A percentile compares a stretch with the other conserved stretches of the same genome.
These are phyloP conservation scores for Colletotrichum endophyticum DNA, from an alignment of 2,329 filamentous ascomycete species.

Conservation along the genomic window DNA sequence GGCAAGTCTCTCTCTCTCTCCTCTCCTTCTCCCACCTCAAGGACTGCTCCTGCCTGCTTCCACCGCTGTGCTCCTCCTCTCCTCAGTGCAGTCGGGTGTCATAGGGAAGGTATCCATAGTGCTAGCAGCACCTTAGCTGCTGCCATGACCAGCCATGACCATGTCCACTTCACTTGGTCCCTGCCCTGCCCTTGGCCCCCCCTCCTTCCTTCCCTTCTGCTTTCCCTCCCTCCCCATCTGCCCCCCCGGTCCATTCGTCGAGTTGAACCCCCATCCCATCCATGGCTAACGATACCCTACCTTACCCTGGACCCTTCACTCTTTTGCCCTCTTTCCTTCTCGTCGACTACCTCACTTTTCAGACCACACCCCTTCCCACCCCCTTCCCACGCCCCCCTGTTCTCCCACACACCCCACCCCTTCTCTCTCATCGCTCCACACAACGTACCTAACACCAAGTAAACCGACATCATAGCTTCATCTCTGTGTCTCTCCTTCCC, in stretches of 20 bases:
- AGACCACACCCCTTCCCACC: neutral
- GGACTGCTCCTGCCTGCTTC: too few species aligned
- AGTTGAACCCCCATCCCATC: constrained; percentile 5
- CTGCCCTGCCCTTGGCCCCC: neutral
- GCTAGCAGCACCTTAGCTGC: neutral
- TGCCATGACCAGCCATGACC: neutral
- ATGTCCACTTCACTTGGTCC: neutral
- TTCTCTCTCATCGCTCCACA: constrained; percentile 17
- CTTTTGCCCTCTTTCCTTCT: neutral
- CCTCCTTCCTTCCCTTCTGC: neutral
- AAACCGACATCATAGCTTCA: constrained; percentile 25
- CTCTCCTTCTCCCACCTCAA: neutral
- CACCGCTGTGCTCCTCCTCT: neutral
- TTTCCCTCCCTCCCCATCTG: neutral
- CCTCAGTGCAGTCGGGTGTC: neutral
- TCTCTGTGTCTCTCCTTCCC: constrained; percentile 21
- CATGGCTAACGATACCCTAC: constrained; percentile 7
- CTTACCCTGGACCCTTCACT: constrained; percentile 6
- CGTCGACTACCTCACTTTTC: neutral
- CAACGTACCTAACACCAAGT: constrained; percentile 16
- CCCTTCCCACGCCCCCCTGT: neutral
- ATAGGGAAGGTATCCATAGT: neutral
- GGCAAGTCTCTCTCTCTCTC: neutral
- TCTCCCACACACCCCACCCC: neutral
- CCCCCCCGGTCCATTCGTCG: too few species aligned